These are phyloP conservation scores for Pseudocercospora fijiensis DNA, from an alignment of 2,329 filamentous ascomycete genomes.

Conservation along the genomic window DNA sequence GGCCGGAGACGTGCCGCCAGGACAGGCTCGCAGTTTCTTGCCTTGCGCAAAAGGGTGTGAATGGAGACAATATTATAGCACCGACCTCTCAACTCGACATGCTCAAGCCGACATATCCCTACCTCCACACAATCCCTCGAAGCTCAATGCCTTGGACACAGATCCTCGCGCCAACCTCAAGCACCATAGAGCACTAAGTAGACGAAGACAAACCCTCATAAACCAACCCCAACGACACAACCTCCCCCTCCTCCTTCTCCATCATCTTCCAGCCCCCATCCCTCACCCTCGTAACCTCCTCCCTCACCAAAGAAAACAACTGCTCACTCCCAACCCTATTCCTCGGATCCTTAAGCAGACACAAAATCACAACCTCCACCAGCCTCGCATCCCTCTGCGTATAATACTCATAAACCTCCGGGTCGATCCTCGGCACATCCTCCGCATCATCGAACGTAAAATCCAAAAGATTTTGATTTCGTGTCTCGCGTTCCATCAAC, in stretches of 20 bases:
- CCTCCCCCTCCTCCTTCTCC: neutral
- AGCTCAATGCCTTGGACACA: too few relatives aligned
- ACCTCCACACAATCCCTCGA: too few relatives aligned
- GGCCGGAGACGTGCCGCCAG: too few relatives aligned
- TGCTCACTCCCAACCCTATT: neutral
- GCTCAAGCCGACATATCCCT: too few relatives aligned
- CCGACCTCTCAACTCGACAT: too few relatives aligned
- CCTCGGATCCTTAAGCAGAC: neutral
- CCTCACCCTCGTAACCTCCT: neutral
- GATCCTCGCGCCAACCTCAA: too few relatives aligned
- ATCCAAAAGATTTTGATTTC: neutral
- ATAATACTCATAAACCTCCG: neutral
- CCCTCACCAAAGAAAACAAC: neutral
- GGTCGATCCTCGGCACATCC: neutral
- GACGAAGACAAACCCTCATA: neutral
- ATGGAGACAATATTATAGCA: too few relatives aligned
- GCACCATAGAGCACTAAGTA: too few relatives aligned
- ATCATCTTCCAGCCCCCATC: neutral
- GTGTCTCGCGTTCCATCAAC: constrained; percentile 11
- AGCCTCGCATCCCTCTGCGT: neutral
- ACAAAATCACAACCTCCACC: neutral
- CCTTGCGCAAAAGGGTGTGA: too few relatives aligned
- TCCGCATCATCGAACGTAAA: neutral
- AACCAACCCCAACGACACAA: neutral
- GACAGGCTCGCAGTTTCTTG: too few relatives aligned